Evolutionary conservation across 2,329 filamentous ascomycete species (phyloP).

Genomic region (Plenodomus tracheiphilus): DNA sequence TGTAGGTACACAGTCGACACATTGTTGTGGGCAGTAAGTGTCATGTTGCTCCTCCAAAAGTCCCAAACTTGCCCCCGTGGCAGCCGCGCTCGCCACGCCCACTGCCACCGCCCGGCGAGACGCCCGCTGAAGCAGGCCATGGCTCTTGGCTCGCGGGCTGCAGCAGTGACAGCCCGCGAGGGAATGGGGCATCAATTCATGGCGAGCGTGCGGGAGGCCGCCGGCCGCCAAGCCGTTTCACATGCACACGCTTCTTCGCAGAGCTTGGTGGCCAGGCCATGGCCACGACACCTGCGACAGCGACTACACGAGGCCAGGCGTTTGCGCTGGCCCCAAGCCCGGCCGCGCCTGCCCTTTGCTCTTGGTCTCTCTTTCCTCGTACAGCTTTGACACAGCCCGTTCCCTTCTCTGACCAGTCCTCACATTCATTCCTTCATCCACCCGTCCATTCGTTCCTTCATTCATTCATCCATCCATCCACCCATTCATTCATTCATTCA

Average conservation of each 20-base stretch:
- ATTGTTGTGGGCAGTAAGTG: no score
- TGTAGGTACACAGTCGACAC: no score
- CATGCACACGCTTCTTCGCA: conserved; percentile 33
- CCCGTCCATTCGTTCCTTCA: no score
- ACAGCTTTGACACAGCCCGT: conserved; percentile 8
- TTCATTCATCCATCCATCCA: no score
- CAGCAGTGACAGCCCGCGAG: no score
- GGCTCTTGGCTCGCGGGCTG: conserved; percentile 25
- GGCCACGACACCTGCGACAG: conserved; percentile 20
- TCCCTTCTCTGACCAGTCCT: conserved; percentile 20
- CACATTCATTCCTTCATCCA: conserved; percentile 32
- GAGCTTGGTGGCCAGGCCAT: conserved; percentile 38
- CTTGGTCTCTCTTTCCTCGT: conserved; percentile 27
- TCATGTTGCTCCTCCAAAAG: no score
- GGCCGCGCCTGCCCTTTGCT: conserved; percentile 9
- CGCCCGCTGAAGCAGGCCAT: neutral
- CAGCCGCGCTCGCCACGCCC: no score
- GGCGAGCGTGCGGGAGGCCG: conserved; percentile 30
- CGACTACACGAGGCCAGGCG: conserved; percentile 28
- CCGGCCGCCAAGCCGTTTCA: conserved; percentile 43
- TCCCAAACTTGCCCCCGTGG: no score
- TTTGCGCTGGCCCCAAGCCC: neutral
- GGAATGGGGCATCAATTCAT: no score
- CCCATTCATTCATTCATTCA: no score
- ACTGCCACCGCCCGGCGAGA: no score